These are phyloP conservation scores for Acidiella bohemica DNA, from an alignment of 495 filamentous ascomycete genomes.

Conservation along the genomic window DNA sequence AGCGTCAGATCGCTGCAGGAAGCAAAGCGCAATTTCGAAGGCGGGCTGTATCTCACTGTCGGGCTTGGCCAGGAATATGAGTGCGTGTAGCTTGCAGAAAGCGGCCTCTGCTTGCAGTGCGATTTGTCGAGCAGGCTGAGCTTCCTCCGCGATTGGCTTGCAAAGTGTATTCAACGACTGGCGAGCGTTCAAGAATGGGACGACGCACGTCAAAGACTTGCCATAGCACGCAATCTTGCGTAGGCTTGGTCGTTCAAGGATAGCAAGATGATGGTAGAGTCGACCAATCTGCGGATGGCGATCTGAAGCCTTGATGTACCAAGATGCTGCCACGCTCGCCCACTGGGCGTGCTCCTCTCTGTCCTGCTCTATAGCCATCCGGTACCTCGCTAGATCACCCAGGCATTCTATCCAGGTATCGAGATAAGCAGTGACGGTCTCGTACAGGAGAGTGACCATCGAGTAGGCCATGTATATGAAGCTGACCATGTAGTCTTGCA, in stretches of 20 bases:
- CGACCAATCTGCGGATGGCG: constrained; percentile 55
- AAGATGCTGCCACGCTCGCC: constrained; percentile 59
- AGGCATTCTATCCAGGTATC: constrained; percentile 88
- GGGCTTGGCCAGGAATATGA: constrained; percentile 39
- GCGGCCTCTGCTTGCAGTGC: constrained; percentile 32
- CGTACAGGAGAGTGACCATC: constrained; percentile 66
- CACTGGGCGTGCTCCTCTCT: constrained; percentile 46
- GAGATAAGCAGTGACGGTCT: constrained; percentile 60
- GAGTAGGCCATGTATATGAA: constrained; percentile 74
- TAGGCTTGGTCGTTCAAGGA: constrained; percentile 63
- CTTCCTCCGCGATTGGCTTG: constrained; percentile 44
- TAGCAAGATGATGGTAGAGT: constrained; percentile 74
- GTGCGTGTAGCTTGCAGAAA: constrained; percentile 52
- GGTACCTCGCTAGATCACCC: constrained; percentile 58
- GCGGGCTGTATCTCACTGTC: constrained; percentile 36
- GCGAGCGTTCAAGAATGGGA: constrained; percentile 36
- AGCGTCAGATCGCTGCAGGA: constrained; percentile 10
- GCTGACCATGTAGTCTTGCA: constrained; percentile 63
- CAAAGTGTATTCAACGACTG: constrained; percentile 62
- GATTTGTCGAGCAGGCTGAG: constrained; percentile 26
- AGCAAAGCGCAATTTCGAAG: constrained; percentile 43
- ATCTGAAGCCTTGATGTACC: constrained; percentile 71
- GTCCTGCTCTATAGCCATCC: constrained; percentile 73
- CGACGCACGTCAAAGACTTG: constrained; percentile 26
- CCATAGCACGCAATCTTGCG: constrained; percentile 65